Evolutionary conservation across 106 monocot genomes (phyloP).

Genomic region (Narthecium ossifragum): DNA sequence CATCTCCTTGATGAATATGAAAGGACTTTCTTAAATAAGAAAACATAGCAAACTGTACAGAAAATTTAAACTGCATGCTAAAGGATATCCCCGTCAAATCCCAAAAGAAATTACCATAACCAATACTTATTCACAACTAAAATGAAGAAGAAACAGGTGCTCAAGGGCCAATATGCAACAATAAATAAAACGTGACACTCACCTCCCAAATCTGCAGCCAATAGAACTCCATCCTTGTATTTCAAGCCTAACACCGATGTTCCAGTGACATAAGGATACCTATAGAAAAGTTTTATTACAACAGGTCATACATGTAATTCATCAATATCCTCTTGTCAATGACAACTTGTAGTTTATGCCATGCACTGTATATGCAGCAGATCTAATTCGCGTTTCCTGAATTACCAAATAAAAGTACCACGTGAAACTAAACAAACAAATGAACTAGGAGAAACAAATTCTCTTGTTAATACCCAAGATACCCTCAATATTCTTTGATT

Average conservation of each 20-base stretch:
- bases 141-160: background rate
- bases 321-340: too few relatives aligned
- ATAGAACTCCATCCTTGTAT: constrained; percentile 88
- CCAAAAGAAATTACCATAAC: background rate
- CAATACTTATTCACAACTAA: background rate
- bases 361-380: background rate
- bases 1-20: too few relatives aligned
- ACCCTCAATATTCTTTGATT: background rate
- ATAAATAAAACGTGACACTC: background rate
- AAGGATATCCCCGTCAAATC: background rate
- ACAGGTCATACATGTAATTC: too few relatives aligned
- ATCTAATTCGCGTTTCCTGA: too few relatives aligned
- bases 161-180: background rate
- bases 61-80: background rate
- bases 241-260: constrained; percentile 83
- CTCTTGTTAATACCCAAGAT: background rate
- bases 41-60: background rate
- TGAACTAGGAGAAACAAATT: background rate
- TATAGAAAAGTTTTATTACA: constrained; percentile 6
- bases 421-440: background rate
- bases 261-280: constrained; percentile 89
- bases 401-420: too few relatives aligned
- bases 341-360: background rate
- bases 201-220: constrained; percentile 93
- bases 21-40: too few relatives aligned